Percentiles rank a stretch among this genome's conserved stretches.
Conservation (phyloP, 768 basidiomycete genomes). For the Artomyces pyxidatus region DNA sequence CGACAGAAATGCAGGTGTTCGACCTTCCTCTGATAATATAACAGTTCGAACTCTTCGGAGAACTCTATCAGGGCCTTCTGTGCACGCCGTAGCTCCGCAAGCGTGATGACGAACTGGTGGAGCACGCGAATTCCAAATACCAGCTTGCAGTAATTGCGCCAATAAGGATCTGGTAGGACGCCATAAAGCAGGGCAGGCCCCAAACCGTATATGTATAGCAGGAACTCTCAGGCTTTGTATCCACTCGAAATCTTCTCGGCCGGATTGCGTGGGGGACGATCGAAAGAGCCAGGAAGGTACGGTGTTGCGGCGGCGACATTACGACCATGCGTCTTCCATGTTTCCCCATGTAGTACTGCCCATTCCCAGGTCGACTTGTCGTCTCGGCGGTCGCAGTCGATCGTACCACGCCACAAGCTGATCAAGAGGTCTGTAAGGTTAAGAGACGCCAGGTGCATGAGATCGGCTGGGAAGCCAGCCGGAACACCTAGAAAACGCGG, state of each 20-base stretch:
- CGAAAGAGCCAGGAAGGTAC: conserved; percentile 34
- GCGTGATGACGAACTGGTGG: conserved; percentile 11
- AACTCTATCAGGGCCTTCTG: conserved; percentile 21
- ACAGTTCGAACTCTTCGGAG: conserved; percentile 25
- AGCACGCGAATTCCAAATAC: conserved; percentile 19
- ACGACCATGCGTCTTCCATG: conserved; percentile 31
- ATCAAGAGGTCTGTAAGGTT: conserved; percentile 30
- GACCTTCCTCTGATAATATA: conserved; percentile 25
- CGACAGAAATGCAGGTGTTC: conserved; percentile 27
- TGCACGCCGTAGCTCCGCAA: conserved; percentile 13
- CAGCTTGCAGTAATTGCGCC: conserved; percentile 21
- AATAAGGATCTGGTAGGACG: conserved; percentile 20
- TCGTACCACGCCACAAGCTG: conserved; percentile 24
- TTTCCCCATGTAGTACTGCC: conserved; percentile 14
- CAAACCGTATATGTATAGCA: conserved; percentile 17
- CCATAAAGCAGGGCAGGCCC: conserved; percentile 20
- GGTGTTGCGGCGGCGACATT: conserved; percentile 22
- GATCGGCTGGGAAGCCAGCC: conserved; percentile 24
- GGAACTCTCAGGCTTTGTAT: conserved; percentile 25
- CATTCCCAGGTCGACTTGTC: conserved; percentile 24
- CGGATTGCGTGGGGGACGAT: conserved; percentile 32
- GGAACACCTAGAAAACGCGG: conserved; percentile 28
- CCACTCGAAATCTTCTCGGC: conserved; percentile 30
- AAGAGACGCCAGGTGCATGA: conserved; percentile 32
- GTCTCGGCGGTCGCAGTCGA: conserved; percentile 19